Evolutionary conservation across 768 basidiomycete species (phyloP).

Genomic region (Piloderma croceum): DNA sequence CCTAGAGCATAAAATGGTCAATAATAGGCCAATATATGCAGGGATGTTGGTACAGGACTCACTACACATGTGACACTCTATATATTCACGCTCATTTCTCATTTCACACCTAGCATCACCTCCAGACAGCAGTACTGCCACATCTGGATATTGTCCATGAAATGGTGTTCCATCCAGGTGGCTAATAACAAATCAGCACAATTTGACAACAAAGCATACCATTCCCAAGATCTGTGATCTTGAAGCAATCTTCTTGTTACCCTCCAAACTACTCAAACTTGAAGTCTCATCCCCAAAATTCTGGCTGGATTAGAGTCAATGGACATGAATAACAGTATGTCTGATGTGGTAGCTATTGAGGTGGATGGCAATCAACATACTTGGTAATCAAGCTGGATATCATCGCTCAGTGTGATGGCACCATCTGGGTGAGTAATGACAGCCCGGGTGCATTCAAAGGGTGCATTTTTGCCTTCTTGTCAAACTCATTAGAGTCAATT

Average conservation of each 20-base stretch:
- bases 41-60: conserved; percentile 31
- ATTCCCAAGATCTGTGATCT: conserved; percentile 98
- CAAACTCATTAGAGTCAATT: conserved; percentile 32
- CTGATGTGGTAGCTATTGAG: conserved; percentile 18
- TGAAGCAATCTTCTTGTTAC: conserved; percentile 71
- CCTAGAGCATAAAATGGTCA: neutral
- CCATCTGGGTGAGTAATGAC: conserved; percentile 70
- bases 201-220: conserved; percentile 43
- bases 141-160: conserved; percentile 98
- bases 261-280: conserved; percentile 31
- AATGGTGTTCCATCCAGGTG: conserved; percentile 91
- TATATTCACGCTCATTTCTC: conserved; percentile 92
- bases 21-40: neutral
- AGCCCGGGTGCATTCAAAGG: conserved; percentile 48
- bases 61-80: conserved; percentile 97
- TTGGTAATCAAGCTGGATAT: conserved; percentile 18
- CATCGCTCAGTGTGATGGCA: conserved; percentile 32
- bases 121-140: conserved; percentile 97
- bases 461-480: conserved; percentile 33
- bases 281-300: conserved; percentile 19
- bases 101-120: conserved; percentile 92
- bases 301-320: conserved; percentile 27
- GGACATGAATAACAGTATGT: conserved; percentile 29
- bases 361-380: too few relatives aligned
- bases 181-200: conserved; percentile 34